Percentiles rank a stretch among this genome's conserved stretches.
Evolutionary conservation across 306 rosid genomes (phyloP).

Genomic region (Geum urbanum): DNA sequence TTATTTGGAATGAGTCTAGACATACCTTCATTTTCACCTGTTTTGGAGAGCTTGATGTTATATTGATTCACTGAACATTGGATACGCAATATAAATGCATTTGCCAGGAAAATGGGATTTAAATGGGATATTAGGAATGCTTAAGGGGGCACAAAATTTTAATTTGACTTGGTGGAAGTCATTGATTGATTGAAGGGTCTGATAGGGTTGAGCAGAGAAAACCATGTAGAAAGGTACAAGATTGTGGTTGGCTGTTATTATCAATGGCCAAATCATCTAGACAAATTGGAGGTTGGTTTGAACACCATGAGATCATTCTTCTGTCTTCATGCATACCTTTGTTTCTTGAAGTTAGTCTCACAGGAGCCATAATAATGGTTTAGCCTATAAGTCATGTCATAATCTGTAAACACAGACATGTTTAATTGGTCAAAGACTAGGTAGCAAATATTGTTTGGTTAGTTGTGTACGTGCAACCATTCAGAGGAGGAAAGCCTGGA

Average conservation of each 20-base stretch:
- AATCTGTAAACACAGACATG: background rate
- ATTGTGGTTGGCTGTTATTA: constrained; percentile 70
- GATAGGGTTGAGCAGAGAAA: constrained; percentile 49
- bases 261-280: constrained; percentile 66
- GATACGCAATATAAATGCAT: constrained; percentile 31
- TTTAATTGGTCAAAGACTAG: background rate
- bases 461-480: background rate
- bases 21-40: constrained; percentile 77
- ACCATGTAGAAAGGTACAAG: constrained; percentile 86
- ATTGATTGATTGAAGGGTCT: constrained; percentile 52
- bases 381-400: background rate
- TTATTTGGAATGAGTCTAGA: constrained; percentile 24
- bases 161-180: constrained; percentile 47
- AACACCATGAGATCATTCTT: constrained; percentile 30
- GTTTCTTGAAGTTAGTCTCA: constrained; percentile 31
- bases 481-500: background rate
- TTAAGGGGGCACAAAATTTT: constrained; percentile 24
- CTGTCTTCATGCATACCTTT: constrained; percentile 32
- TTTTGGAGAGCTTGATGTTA: constrained; percentile 34
- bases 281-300: constrained; percentile 40
- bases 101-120: constrained; percentile 23
- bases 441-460: constrained; percentile 1
- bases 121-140: constrained; percentile 28
- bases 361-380: constrained; percentile 5
- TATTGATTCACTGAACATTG: constrained; percentile 32